Percentiles rank a stretch among this genome's conserved stretches.
Evolutionary conservation across 208 protist genomes (phyloP).

Genomic region (Jaenimonas drosophilae): DNA sequence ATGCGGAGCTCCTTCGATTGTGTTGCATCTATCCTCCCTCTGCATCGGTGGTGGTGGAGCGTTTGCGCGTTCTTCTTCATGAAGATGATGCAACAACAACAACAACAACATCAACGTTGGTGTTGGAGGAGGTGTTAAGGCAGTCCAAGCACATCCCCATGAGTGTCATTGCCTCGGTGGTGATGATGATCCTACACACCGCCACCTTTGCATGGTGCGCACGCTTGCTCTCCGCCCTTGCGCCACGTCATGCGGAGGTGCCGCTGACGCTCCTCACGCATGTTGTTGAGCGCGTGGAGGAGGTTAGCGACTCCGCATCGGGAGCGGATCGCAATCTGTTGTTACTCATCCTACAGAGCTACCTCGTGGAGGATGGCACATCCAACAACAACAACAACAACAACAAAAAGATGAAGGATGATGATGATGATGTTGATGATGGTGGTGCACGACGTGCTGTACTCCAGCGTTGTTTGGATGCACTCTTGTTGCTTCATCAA

Average conservation of each 20-base stretch:
- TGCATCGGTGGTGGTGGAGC: slow-evolving; percentile 16
- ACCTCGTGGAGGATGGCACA: too few relatives aligned
- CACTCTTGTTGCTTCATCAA: too few relatives aligned
- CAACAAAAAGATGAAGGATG: too few relatives aligned
- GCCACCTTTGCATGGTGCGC: slow-evolving; percentile 55
- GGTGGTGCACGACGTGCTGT: slow-evolving; percentile 3
- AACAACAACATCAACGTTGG: slow-evolving; percentile 18
- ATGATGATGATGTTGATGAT: not conserved
- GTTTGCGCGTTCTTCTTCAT: slow-evolving; percentile 20
- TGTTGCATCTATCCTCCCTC: slow-evolving; percentile 29
- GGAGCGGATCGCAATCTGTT: slow-evolving; percentile 63
- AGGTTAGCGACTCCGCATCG: slow-evolving; percentile 17
- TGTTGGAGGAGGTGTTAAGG: slow-evolving; percentile 47
- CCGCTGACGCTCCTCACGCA: slow-evolving; percentile 24
- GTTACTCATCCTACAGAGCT: slow-evolving; percentile 61
- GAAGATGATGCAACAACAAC: not conserved
- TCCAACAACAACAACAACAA: too few relatives aligned
- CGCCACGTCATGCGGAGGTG: slow-evolving; percentile 32
- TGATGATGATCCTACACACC: slow-evolving; percentile 31
- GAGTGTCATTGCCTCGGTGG: slow-evolving; percentile 32
- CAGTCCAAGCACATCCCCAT: slow-evolving; percentile 47
- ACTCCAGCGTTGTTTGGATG: too few relatives aligned
- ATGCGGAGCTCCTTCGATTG: slow-evolving; percentile 53
- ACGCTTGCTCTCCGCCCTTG: slow-evolving; percentile 49
- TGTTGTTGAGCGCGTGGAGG: slow-evolving; percentile 31